Evolutionary conservation across 2,329 filamentous ascomycete species (phyloP), one percentile per base, ranked within the genome.

Genomic region (Botrytis pseudocinerea): DNA sequence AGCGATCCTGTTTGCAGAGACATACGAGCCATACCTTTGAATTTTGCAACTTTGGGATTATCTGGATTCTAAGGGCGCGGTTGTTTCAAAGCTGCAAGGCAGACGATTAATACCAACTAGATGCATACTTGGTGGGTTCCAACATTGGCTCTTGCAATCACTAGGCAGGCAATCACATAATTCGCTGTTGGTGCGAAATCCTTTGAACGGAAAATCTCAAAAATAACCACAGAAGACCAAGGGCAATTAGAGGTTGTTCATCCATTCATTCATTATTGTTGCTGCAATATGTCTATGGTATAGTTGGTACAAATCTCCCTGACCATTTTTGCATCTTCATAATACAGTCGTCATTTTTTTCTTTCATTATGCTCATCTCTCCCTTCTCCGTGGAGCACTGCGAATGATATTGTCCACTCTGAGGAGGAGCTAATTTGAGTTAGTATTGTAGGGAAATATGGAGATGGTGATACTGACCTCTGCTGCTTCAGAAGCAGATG

Each of bases 341-440:
- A 76, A 78, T 80, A 81, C 79, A 80, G 70, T 75, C 75, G 72
- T 73, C 65, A 69, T 62, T 74, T 71, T 72, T 35, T 71, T 70
- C 48, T 35, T 70, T 76, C 70, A 75, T 75, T 70, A 73, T 40
- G 59, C 93, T 87, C 92, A 91, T 79, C 93, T 89, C 83, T 95
- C 92, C 76, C 94, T 88, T 84, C 89, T 90, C 82, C 96, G 88
- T 70, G 96, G 96, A 70, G 96, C 96, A 69, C 94, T 93, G 75
- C 95, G 91, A 82, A 99, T 98, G 82, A 99, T 99, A 83, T 98
- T 96, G 85, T 99, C 96, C 70, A 99, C 96, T 81, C 96, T 90
- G 77, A 99, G 87, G 76, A 99, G 88, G 77, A 98, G 87, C 93
- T 95, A 78, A 70, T 73, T 74, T 65, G 72, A 63, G 75, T 85